Percentiles rank a stretch among this genome's conserved stretches.
These are phyloP conservation scores for Pichia occidentalis DNA, from an alignment of 805 yeast genomes.

Conservation along the genomic window DNA sequence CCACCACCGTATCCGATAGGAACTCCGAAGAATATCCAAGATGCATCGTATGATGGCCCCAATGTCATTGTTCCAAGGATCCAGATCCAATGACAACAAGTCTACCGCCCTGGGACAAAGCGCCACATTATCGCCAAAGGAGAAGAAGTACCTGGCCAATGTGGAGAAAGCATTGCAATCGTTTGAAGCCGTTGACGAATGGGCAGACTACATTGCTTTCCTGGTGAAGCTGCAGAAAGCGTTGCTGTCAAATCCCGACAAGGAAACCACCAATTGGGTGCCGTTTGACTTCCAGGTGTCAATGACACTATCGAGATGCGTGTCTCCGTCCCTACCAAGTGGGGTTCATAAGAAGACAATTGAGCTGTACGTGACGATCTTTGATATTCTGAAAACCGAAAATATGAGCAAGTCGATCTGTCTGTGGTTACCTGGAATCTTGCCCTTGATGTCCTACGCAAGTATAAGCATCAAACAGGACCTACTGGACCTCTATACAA, in stretches of 20 bases:
- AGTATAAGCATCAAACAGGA: slow-evolving; percentile 83
- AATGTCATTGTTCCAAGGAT: slow-evolving; percentile 12
- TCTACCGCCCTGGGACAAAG: slow-evolving; percentile 11
- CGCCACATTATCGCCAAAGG: slow-evolving; percentile 44
- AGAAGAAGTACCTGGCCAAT: slow-evolving; percentile 58
- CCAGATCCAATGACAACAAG: slow-evolving; percentile 8
- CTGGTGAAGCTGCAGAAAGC: slow-evolving; percentile 74
- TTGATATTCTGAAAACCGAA: slow-evolving; percentile 53
- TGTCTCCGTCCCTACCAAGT: slow-evolving; percentile 77
- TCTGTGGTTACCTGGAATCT: slow-evolving; percentile 88
- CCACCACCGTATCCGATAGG: not conserved
- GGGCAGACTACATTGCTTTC: slow-evolving; percentile 97
- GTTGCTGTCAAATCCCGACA: slow-evolving; percentile 43
- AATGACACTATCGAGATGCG: slow-evolving; percentile 66
- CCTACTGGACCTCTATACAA: slow-evolving; percentile 54
- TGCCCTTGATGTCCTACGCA: slow-evolving; percentile 84
- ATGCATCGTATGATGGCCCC: slow-evolving; percentile 19
- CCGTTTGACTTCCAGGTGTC: slow-evolving; percentile 67
- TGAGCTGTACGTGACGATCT: slow-evolving; percentile 66
- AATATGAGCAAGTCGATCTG: slow-evolving; percentile 49
- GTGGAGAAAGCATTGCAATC: slow-evolving; percentile 66
- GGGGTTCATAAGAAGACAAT: slow-evolving; percentile 92
- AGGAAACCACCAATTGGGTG: slow-evolving; percentile 42
- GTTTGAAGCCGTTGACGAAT: slow-evolving; percentile 82
- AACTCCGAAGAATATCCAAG: no score